Conservation (phyloP, 2,329 filamentous ascomycete genomes). For the Fusarium falciforme region DNA sequence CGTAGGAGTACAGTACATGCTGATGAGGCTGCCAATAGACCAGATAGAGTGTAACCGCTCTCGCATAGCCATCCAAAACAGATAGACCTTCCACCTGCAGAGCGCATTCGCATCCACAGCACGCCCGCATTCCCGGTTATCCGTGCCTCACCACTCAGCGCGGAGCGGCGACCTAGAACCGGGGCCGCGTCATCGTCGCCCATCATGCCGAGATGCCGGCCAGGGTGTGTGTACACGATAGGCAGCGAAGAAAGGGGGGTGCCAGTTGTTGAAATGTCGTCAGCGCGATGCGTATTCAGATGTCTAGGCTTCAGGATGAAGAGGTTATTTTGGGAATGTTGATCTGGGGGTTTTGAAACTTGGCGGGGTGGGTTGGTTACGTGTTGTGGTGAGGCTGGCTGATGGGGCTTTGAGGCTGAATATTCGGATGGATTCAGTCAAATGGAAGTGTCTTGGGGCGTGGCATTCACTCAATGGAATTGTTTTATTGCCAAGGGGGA, state of each 20-base stretch:
- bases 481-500: neutral
- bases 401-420: neutral
- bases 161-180: conserved; percentile 24
- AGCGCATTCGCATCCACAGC: conserved; percentile 4
- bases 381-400: neutral
- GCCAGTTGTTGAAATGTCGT: neutral
- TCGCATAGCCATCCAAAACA: neutral
- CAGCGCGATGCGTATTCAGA: neutral
- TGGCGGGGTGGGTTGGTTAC: neutral
- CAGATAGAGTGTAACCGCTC: neutral
- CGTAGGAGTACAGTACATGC: neutral
- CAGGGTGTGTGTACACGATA: conserved; percentile 14
- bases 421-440: neutral
- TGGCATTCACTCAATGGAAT: neutral
- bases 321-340: neutral
- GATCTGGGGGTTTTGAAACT: neutral
- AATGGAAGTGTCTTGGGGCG: neutral
- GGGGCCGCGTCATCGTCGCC: conserved; percentile 40
- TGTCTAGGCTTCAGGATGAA: neutral
- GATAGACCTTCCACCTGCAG: neutral
- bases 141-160: conserved; percentile 9
- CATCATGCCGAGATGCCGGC: conserved; percentile 30
- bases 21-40: neutral
- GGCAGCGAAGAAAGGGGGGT: neutral
- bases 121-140: conserved; percentile 10